Evolutionary conservation across 805 yeast genomes (phyloP).

Genomic region (Deakozyma indianensis): DNA sequence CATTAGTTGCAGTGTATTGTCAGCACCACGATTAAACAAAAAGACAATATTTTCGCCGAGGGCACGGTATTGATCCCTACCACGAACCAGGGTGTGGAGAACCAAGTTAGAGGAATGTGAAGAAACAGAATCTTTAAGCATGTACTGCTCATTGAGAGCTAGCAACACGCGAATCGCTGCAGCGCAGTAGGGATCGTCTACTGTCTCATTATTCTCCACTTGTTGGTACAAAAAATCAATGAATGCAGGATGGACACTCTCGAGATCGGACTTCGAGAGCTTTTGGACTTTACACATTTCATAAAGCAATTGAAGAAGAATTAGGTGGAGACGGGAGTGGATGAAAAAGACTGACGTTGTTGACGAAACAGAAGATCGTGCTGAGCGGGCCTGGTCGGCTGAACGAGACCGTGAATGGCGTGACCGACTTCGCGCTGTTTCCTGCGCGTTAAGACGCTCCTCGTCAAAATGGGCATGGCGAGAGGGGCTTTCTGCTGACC

Average conservation of each 20-base stretch:
- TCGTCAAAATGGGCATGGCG: not conserved
- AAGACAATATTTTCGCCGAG: constrained; percentile 60
- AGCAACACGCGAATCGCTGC: constrained; percentile 58
- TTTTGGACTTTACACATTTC: constrained; percentile 1
- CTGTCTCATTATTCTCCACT: not conserved
- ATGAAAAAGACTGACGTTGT: not conserved
- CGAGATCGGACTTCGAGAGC: not conserved
- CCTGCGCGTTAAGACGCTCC: not conserved
- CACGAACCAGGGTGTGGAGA: constrained; percentile 35
- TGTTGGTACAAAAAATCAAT: not conserved
- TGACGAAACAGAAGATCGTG: not conserved
- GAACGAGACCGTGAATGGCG: not conserved
- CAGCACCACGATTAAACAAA: constrained; percentile 60
- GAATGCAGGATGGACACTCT: not conserved
- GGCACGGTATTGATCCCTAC: constrained; percentile 30
- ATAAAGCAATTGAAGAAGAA: not conserved
- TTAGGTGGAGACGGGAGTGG: not conserved
- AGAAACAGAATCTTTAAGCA: constrained; percentile 33
- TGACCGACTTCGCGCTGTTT: too few relatives aligned
- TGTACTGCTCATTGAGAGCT: constrained; percentile 75
- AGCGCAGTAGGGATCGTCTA: not conserved
- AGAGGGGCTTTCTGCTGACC: not conserved
- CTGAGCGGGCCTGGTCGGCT: not conserved
- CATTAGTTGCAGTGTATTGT: constrained; percentile 58
- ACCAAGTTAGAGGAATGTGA: constrained; percentile 29